These are phyloP conservation scores for Halophytophthora polymorphica DNA, from an alignment of 352 stramenopile species.

Conservation along the genomic window DNA sequence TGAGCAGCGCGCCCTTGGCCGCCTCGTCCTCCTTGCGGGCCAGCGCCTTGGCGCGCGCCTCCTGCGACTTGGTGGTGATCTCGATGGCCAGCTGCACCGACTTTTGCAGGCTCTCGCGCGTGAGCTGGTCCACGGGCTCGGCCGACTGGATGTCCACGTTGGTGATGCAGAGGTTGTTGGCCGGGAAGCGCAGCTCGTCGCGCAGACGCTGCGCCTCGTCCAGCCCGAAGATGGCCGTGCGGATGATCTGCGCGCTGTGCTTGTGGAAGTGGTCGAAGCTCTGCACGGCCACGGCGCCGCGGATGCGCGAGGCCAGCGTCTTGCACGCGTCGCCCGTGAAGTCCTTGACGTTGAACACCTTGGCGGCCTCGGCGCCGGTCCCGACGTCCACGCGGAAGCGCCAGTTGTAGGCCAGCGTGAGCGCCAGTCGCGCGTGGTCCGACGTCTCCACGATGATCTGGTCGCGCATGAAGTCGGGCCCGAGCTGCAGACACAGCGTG, in stretches of 20 bases:
- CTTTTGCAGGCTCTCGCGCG: slow-evolving; percentile 74
- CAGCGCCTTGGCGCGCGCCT: slow-evolving; percentile 71
- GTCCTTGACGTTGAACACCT: slow-evolving; percentile 81
- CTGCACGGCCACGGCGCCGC: slow-evolving; percentile 66
- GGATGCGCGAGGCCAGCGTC: slow-evolving; percentile 72
- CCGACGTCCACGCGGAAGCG: slow-evolving; percentile 63
- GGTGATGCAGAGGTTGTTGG: slow-evolving; percentile 78
- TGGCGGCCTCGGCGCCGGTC: slow-evolving; percentile 51
- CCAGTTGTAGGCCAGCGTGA: slow-evolving; percentile 87
- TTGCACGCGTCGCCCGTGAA: slow-evolving; percentile 83
- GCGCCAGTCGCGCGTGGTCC: slow-evolving; percentile 64
- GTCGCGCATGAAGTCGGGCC: slow-evolving; percentile 82
- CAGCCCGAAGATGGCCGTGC: slow-evolving; percentile 70
- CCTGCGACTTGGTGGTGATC: slow-evolving; percentile 83
- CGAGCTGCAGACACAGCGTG: slow-evolving; percentile 74
- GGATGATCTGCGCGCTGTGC: slow-evolving; percentile 78
- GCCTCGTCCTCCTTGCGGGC: slow-evolving; percentile 83
- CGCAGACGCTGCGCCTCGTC: slow-evolving; percentile 58
- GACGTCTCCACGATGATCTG: slow-evolving; percentile 83
- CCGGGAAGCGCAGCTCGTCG: slow-evolving; percentile 54
- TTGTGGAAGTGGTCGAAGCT: slow-evolving; percentile 85
- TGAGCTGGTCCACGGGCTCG: slow-evolving; percentile 70
- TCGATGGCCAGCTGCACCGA: slow-evolving; percentile 82
- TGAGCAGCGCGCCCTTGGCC: slow-evolving; percentile 65
- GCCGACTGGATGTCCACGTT: slow-evolving; percentile 83